Conservation (phyloP, 2,329 filamentous ascomycete species). For the Neofusicoccum parvum region DNA sequence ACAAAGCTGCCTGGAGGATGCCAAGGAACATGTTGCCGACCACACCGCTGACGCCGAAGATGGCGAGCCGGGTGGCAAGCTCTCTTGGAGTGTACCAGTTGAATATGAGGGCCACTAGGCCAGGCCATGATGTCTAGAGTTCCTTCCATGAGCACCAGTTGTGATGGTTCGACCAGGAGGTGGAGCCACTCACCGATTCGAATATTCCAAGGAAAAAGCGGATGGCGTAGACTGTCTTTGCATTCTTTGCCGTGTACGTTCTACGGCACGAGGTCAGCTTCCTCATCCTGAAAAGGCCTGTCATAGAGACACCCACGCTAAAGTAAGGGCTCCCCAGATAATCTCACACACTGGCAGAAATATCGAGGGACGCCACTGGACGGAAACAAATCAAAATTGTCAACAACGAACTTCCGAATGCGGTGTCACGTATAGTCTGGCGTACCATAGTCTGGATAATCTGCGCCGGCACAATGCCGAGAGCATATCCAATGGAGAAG, state of each 20-base stretch:
- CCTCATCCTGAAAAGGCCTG: not conserved
- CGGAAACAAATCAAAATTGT: not conserved
- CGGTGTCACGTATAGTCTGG: slow-evolving; percentile 16
- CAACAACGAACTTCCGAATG: not conserved
- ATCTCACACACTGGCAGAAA: slow-evolving; percentile 22
- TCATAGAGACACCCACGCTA: slow-evolving; percentile 17
- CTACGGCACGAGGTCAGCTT: not conserved
- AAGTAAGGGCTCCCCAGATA: slow-evolving; percentile 22
- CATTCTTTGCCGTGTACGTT: not conserved
- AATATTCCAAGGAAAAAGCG: slow-evolving; percentile 41
- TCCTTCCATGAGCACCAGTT: not conserved
- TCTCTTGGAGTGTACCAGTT: slow-evolving; percentile 48
- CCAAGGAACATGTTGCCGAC: slow-evolving; percentile 39
- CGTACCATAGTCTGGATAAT: slow-evolving; percentile 24
- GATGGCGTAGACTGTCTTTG: slow-evolving; percentile 27
- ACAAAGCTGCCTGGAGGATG: slow-evolving; percentile 37
- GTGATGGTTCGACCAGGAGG: not conserved
- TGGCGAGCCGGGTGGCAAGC: slow-evolving; percentile 33
- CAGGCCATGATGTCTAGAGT: slow-evolving; percentile 29
- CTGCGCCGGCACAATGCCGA: slow-evolving; percentile 18
- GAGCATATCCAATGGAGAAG: slow-evolving; percentile 16
- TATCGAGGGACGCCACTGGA: slow-evolving; percentile 16
- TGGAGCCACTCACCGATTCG: slow-evolving; percentile 27
- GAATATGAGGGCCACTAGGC: slow-evolving; percentile 43
- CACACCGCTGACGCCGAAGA: slow-evolving; percentile 37